Base-by-base conservation (phyloP, 106 monocot species). In the Allium fistulosum region DNA sequence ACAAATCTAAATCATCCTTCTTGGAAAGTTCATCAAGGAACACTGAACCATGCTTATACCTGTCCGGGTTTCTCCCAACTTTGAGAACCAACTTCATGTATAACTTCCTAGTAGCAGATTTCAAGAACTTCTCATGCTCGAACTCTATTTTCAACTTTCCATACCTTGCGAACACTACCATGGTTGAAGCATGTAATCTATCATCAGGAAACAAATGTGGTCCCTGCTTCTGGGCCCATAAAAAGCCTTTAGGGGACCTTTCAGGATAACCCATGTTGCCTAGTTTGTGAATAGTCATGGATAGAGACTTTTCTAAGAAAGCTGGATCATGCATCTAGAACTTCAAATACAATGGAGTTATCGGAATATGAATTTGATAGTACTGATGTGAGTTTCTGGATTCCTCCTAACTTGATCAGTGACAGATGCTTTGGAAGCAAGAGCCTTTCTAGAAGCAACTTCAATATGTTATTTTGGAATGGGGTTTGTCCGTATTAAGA, bases 221-320 rank as follows among this genome's bases (percentile, higher is more conserved):
- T 0, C 48, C 53, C 45, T 81, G 88, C 22, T 78, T 87, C 59
- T 99, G 92, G 56, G 77, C 92, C 92, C 97, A 99, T 51, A 80
- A 99, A 61, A 9, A 85, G 83, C 70, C 1, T 22, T 99, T 86
- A 7, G 93, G 73, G 2, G 92, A 89, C 48, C 85, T 66, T 1
- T 93, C 84, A 0, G 93, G 87, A 17, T 79, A 75, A 49, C 84
- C 89, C 97, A 99, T 87, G 68, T 90, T 86, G n/a, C 90, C 97
- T 62, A 99, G 73, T 70, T 99, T 87, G 8, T 87, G 75, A 28
- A 99, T 80, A 9, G 90, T 93, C 74, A 99, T 77, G 9, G 97
- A 92, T 17, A 99, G 49, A 7, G 97, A 99, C 97, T 51, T 99
- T 99, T 27, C 90, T 68, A 1, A 99, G 77, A 70, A 89, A 93